Conservation (phyloP, 768 basidiomycete genomes). For the Termitomyces sp. region DNA sequence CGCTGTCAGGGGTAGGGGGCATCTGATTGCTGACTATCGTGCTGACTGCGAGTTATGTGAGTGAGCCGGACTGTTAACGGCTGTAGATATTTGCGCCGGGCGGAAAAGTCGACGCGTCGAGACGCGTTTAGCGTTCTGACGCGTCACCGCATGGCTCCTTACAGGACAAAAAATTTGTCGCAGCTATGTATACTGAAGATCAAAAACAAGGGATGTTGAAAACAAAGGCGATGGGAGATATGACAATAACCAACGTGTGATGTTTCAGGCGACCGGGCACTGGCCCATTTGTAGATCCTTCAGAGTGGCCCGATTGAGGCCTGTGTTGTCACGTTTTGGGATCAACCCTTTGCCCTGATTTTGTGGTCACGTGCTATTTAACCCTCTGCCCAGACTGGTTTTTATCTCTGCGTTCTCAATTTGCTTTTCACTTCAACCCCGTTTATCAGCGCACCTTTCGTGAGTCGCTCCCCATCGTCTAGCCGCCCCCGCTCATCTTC, state of each 20-base stretch:
- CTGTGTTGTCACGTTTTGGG: constrained; percentile 22
- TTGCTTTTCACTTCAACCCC: constrained; percentile 34
- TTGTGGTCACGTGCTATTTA: constrained; percentile 34
- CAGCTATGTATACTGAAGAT: not conserved
- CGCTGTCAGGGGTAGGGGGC: constrained; percentile 27
- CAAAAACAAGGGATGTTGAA: not conserved
- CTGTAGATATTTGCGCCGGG: constrained; percentile 31
- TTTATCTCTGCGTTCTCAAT: constrained; percentile 52
- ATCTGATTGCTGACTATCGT: constrained; percentile 29
- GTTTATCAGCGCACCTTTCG: constrained; percentile 34
- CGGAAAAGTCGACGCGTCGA: constrained; percentile 6
- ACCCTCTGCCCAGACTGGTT: constrained; percentile 69
- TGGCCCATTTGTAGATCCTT: not conserved
- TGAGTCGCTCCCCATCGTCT: constrained; percentile 37
- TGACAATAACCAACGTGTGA: not conserved
- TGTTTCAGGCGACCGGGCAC: not conserved
- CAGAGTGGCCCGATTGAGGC: constrained; percentile 6
- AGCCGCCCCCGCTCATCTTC: not conserved
- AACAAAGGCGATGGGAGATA: not conserved
- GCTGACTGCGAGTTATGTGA: constrained; percentile 11
- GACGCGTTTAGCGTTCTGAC: not conserved
- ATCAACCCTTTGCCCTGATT: constrained; percentile 43
- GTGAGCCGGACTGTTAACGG: constrained; percentile 22
- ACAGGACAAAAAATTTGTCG: not conserved
- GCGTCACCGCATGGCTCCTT: not conserved